Percentiles rank a stretch among this genome's conserved stretches.
phyloP scores from a whole-genome alignment of 2,329 filamentous ascomycete genomes.

The Diaporthe caulivora region DNA sequence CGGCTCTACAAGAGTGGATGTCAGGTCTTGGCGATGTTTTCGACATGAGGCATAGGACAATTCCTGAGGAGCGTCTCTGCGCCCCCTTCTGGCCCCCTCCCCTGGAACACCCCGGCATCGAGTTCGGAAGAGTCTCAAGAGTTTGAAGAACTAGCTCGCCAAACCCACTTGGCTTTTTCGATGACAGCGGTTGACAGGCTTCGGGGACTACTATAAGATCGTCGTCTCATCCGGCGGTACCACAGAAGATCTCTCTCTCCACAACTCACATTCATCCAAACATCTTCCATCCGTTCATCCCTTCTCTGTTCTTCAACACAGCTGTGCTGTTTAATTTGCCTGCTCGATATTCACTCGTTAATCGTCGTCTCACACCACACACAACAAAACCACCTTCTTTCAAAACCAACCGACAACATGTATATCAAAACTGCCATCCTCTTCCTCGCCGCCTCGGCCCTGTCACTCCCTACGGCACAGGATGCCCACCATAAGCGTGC shows the following conservation, averaged over 20 bases:
- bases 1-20: slow-evolving; percentile 2
- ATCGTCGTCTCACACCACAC: not conserved
- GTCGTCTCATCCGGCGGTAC: slow-evolving; percentile 22
- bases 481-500: slow-evolving; percentile 45
- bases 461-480: slow-evolving; percentile 48
- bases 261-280: slow-evolving; percentile 15
- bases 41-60: slow-evolving; percentile 17
- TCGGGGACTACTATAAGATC: slow-evolving; percentile 33
- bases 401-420: slow-evolving; percentile 49
- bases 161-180: slow-evolving; percentile 3
- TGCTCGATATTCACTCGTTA: slow-evolving; percentile 36
- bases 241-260: not conserved
- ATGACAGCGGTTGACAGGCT: not conserved
- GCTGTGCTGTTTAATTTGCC: slow-evolving; percentile 37
- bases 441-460: slow-evolving; percentile 51
- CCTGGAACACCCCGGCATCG: slow-evolving; percentile 5
- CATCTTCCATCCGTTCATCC: slow-evolving; percentile 25
- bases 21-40: slow-evolving; percentile 25
- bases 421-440: slow-evolving; percentile 53
- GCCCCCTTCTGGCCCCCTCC: not conserved
- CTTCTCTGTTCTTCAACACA: slow-evolving; percentile 32
- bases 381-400: slow-evolving; percentile 19
- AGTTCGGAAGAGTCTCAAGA: slow-evolving; percentile 20
- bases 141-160: slow-evolving; percentile 21
- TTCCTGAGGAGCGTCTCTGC: slow-evolving; percentile 23